These are phyloP conservation scores for Raffaelea ambrosiae DNA, from an alignment of 2,329 filamentous ascomycete genomes.

Conservation along the genomic window DNA sequence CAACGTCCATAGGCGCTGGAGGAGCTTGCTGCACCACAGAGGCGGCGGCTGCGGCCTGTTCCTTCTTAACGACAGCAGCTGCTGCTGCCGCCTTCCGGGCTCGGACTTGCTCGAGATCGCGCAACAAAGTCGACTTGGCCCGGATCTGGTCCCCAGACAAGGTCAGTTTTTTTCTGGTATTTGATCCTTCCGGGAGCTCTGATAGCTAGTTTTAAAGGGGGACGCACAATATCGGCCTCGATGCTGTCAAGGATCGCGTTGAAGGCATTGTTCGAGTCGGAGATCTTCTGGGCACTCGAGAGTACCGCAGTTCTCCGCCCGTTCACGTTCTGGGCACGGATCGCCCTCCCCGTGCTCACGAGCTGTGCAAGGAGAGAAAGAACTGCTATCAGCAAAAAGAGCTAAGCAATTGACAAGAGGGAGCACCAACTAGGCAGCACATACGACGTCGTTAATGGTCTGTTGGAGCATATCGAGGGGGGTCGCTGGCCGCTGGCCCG, in stretches of 20 bases:
- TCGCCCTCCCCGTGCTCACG: constrained; percentile 49
- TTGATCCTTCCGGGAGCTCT: no score
- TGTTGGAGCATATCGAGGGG: constrained; percentile 40
- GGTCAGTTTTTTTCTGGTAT: no score
- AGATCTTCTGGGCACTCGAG: constrained; percentile 31
- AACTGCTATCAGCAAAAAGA: not conserved
- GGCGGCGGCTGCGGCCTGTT: constrained; percentile 8
- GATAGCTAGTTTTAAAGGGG: no score
- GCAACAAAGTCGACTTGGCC: constrained; percentile 46
- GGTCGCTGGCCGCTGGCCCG: constrained; percentile 24
- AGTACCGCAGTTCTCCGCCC: constrained; percentile 27
- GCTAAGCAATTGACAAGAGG: not conserved
- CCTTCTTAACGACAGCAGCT: constrained; percentile 8
- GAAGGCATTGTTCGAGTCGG: constrained; percentile 38
- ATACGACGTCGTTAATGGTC: constrained; percentile 47
- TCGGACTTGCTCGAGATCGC: constrained; percentile 40
- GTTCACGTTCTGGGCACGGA: constrained; percentile 40
- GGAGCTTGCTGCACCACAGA: constrained; percentile 14
- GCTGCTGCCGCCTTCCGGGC: constrained; percentile 20
- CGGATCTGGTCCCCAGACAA: constrained; percentile 19
- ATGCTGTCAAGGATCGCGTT: constrained; percentile 47
- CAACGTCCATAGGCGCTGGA: constrained; percentile 21
- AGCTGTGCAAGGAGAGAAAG: constrained; percentile 33
- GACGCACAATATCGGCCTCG: constrained; percentile 47
- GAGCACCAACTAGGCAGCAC: constrained; percentile 16